Evolutionary conservation across 352 stramenopile species (phyloP), one percentile per base, ranked within the genome.

Genomic region (Phytophthora lateralis): DNA sequence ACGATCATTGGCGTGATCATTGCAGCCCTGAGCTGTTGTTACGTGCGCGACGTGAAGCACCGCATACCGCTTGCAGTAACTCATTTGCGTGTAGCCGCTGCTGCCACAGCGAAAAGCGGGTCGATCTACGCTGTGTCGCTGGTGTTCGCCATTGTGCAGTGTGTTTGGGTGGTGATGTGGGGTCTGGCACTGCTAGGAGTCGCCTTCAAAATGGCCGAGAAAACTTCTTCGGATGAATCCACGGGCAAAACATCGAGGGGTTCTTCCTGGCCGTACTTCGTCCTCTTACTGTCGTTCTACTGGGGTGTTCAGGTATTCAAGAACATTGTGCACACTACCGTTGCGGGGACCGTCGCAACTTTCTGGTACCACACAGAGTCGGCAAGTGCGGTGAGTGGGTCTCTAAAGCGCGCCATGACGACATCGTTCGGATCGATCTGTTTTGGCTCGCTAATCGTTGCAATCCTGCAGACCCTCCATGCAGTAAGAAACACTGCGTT

Each of bases 341-440:
- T 97, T 8, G 85, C 90, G 15, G 94, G 93, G 26, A 96, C 88
- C 1, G 85, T 98, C n/a, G 92, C 85, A 26, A 95, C 89, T 6
- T 98, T 96, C 75, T 98, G 94, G 93, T 98, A 96, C 76, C 78
- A 78, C 53, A 57, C 84, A n/a, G 80, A 97, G 42, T 90, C 91
- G 29, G 63, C 69, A 4, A 82, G 73, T 18, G 80, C 89, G 1
- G 90, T 95, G 2, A 79, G 69, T 37, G 77, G 85, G 43, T 89
- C 81, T 2, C 71, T 98, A 20, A 71, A 78, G 42, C 83, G 90
- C 26, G 75, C 77, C 21, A 85, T 76, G 34, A 98, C 91, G 8
- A 96, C 87, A 14, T 95, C 91, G 44, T 95, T 98, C 51, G 94
- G 95, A 35, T 97, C 85, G 32, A 98, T 98, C 55, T 98, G 91